Evolutionary conservation across 139 green algal genomes (phyloP).

Genomic region (Coelastrella sp.): DNA sequence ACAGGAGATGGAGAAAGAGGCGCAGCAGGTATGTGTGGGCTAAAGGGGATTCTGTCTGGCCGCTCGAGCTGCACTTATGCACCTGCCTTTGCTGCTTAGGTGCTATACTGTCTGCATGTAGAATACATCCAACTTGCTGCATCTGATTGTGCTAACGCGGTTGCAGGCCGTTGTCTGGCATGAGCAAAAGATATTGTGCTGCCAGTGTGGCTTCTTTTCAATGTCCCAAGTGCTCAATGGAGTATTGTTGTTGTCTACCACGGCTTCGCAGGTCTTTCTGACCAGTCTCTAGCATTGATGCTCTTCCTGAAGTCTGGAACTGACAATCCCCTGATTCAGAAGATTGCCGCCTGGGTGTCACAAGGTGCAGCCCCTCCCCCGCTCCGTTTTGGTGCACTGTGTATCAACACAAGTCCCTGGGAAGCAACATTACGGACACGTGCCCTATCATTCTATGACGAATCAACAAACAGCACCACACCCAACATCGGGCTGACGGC

Average conservation of each 20-base stretch:
- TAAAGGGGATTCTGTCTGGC: no score
- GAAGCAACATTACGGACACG: neutral
- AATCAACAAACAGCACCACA: neutral
- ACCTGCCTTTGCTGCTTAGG: no score
- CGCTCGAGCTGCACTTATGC: no score
- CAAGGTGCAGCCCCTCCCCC: constrained; percentile 10
- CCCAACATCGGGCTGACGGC: constrained; percentile 39
- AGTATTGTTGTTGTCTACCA: neutral
- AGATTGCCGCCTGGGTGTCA: constrained; percentile 42
- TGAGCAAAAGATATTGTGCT: no score
- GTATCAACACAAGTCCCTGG: constrained; percentile 17
- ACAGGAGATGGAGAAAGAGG: constrained; percentile 4
- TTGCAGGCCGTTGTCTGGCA: no score
- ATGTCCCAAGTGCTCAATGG: neutral
- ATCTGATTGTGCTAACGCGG: no score
- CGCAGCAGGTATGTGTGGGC: constrained; percentile 20
- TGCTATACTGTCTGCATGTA: no score
- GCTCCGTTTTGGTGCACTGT: neutral
- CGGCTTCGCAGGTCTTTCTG: neutral
- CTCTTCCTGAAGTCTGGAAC: constrained; percentile 11
- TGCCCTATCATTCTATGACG: constrained; percentile 43
- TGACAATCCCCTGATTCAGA: constrained; percentile 28
- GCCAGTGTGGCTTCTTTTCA: neutral
- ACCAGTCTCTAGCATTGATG: constrained; percentile 35
- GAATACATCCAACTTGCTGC: no score